Conservation (phyloP, 2,329 filamentous ascomycete species). For the Gnomoniopsis sp. region DNA sequence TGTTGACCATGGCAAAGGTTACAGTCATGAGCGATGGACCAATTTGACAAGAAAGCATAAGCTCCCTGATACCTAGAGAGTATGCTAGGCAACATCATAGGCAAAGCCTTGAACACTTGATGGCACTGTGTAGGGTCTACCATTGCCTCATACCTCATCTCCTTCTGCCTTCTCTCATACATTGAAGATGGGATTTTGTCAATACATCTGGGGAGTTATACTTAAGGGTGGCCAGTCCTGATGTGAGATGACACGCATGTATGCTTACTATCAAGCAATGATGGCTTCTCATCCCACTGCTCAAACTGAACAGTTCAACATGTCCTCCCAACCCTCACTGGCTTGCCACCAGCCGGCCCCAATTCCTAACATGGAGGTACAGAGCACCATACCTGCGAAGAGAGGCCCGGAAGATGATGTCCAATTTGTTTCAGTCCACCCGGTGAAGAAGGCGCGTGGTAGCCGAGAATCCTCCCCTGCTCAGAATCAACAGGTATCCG, state of each 20-base stretch:
- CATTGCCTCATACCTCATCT: neutral
- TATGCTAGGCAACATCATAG: neutral
- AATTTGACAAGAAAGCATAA: neutral
- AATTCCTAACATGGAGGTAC: neutral
- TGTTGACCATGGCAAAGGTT: neutral
- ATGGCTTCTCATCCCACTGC: neutral
- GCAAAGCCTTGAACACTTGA: neutral
- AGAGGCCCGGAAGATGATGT: constrained; percentile 19
- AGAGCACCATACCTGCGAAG: constrained; percentile 7
- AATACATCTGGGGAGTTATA: neutral
- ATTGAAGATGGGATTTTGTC: neutral
- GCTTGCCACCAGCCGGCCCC: neutral
- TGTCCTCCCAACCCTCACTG: neutral
- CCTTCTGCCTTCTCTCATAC: neutral
- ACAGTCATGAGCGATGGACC: neutral
- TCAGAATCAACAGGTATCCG: neutral
- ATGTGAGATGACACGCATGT: neutral
- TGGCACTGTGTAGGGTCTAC: neutral
- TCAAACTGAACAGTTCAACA: neutral
- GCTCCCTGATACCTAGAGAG: neutral
- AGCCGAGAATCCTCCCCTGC: constrained; percentile 4
- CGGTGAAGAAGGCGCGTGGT: constrained; percentile 17
- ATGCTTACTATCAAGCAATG: neutral
- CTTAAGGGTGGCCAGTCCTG: neutral
- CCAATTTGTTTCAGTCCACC: constrained; percentile 20